Base-by-base conservation (phyloP, 805 yeast species). In the Candida broadrunensis region DNA sequence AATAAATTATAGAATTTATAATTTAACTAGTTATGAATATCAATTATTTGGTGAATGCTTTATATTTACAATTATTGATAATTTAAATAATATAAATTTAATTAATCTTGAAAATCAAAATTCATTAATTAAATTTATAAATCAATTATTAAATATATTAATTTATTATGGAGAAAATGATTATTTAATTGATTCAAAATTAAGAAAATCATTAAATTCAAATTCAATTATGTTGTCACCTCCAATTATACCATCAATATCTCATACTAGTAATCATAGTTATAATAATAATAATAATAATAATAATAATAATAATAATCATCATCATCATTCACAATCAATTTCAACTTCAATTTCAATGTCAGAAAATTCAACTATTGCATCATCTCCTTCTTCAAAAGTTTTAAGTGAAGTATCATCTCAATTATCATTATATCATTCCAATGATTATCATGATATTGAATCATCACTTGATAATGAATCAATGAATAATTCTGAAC, bases 41-140 rank as follows among this genome's bases (percentile, higher is more conserved):
- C 26, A 29, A 13, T 34, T 45, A 2, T 36, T 60, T 17, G 60
- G 62, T 2, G 56, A 58, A 36, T 30, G 44, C 5, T 41, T 55
- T n/a, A 33, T 47, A 11, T 17, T 24, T n/a, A 25, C 47, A 1
- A 38, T 54, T 3, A 14, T 39, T 14, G 47, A 49, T 3, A 21
- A 24, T 8, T 27, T 43, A 3, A 39, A 19, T 13, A 21, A 14
- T 12, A 16, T 4, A 9, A 11, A 20, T 3, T 29, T 36, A 8
- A 16, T 14, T 12, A 16, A 14, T 7, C 24, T 29, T 23, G 39
- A 43, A 12, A 11, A 15, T 14, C 42, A 39, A 33, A 6, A 31
- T 2, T 35, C 34, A 13, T 43, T 39, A 13, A 35, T n/a, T 15
- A 41, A 33, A 27, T 44, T 44, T 17, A 19, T 41, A 19, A 17